These are phyloP conservation scores for Tylopilus orsonianus DNA, from an alignment of 1,284 basidiomycete genomes.

Conservation along the genomic window DNA sequence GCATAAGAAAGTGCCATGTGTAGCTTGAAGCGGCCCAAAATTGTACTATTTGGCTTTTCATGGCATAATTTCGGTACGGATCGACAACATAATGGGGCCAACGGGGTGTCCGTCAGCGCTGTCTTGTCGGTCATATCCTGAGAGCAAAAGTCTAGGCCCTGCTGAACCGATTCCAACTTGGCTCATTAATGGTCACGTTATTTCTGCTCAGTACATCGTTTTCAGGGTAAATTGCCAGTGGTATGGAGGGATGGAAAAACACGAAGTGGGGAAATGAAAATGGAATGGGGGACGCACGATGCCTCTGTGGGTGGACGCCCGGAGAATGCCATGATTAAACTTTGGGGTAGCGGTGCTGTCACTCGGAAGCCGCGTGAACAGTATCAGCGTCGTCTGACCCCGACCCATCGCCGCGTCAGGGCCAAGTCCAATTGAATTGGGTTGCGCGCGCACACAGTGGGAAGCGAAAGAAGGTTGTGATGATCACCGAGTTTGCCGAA, in stretches of 20 bases:
- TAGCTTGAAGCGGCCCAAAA: no score
- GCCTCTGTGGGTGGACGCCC: neutral
- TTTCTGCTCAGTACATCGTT: no score
- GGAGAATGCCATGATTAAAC: neutral
- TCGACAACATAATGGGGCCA: no score
- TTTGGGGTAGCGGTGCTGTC: neutral
- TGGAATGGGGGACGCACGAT: neutral
- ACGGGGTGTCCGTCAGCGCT: neutral
- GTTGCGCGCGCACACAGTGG: no score
- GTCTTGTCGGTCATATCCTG: neutral
- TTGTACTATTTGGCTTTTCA: no score
- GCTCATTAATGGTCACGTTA: no score
- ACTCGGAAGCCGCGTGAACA: neutral
- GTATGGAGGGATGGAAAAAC: neutral
- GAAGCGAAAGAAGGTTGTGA: constrained; percentile 1
- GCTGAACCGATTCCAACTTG: neutral
- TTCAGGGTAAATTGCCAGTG: neutral
- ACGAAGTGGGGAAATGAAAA: neutral
- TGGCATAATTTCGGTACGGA: no score
- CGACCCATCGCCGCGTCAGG: neutral
- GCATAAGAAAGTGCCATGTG: no score
- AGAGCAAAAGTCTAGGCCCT: neutral
- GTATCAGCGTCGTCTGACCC: no score
- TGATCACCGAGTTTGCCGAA: no score
- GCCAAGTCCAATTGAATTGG: neutral